Conservation (phyloP, 2,329 filamentous ascomycete species). For the Dactylellina sp. region DNA sequence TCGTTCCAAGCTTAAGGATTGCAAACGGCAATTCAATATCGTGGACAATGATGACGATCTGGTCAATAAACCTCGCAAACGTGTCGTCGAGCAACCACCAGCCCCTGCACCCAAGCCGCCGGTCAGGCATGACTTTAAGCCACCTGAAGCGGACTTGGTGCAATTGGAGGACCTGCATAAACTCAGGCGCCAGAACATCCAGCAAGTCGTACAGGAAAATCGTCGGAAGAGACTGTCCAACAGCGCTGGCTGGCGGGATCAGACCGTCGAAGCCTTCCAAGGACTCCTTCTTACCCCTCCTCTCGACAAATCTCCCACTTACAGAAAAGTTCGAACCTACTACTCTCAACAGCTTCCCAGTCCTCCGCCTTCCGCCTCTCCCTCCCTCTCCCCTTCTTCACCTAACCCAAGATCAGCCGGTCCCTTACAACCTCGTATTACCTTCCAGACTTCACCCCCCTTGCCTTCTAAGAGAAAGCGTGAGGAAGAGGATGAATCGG, state of each 20-base stretch:
- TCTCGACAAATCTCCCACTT: conserved; percentile 27
- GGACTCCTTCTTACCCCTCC: conserved; percentile 33
- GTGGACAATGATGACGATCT: conserved; percentile 94
- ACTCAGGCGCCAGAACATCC: conserved; percentile 41
- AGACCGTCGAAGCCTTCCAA: conserved; percentile 52
- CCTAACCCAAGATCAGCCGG: conserved; percentile 34
- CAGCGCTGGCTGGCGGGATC: conserved; percentile 49
- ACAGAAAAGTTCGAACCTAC: conserved; percentile 50
- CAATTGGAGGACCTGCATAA: conserved; percentile 50
- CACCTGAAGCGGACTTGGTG: conserved; percentile 62
- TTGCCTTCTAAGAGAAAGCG: conserved; percentile 47
- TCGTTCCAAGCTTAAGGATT: conserved; percentile 82
- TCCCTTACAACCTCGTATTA: conserved; percentile 42
- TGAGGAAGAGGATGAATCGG: conserved; percentile 45
- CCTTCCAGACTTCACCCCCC: conserved; percentile 50
- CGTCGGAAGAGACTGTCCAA: conserved; percentile 46
- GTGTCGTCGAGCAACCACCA: conserved; percentile 72
- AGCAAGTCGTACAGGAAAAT: conserved; percentile 30
- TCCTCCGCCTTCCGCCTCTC: conserved; percentile 45
- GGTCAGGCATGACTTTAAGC: conserved; percentile 59
- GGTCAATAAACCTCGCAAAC: conserved; percentile 87
- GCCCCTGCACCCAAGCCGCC: conserved; percentile 73
- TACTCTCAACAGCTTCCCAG: conserved; percentile 46
- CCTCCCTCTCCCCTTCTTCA: conserved; percentile 46
- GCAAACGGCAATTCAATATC: conserved; percentile 88